These are phyloP conservation scores for Sporothrix luriei DNA, from an alignment of 2,329 filamentous ascomycete species.

Conservation along the genomic window DNA sequence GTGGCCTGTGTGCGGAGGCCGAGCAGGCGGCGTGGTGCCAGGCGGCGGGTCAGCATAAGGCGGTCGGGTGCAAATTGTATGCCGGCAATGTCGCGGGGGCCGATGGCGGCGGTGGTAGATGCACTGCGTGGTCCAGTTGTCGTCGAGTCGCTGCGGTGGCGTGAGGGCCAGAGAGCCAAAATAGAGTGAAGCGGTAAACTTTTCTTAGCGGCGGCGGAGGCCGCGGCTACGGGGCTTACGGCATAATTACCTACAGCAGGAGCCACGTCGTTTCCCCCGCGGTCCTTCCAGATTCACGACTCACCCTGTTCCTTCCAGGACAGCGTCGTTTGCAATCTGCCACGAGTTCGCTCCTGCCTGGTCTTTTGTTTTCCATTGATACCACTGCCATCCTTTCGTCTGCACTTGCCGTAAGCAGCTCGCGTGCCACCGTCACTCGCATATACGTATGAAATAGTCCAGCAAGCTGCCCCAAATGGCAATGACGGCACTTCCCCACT, in stretches of 20 bases:
- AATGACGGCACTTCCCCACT: slow-evolving; percentile 22
- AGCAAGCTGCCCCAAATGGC: background rate
- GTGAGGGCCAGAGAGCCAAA: background rate
- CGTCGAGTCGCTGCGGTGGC: background rate
- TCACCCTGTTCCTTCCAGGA: background rate
- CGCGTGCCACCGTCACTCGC: slow-evolving; percentile 14
- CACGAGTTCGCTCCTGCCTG: background rate
- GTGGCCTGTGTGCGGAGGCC: slow-evolving; percentile 50
- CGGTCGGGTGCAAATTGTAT: background rate
- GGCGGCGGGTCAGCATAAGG: slow-evolving; percentile 54
- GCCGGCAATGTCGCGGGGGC: too few relatives aligned
- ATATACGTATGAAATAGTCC: background rate
- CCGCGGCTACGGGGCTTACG: slow-evolving; percentile 6
- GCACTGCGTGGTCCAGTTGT: background rate
- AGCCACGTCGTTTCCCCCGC: background rate
- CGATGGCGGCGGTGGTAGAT: background rate
- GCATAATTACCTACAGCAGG: slow-evolving; percentile 14
- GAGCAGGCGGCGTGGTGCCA: slow-evolving; percentile 56
- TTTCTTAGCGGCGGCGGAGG: slow-evolving; percentile 23
- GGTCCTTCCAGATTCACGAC: background rate
- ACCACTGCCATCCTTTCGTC: background rate
- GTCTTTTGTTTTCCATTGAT: slow-evolving; percentile 3
- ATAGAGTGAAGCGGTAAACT: slow-evolving; percentile 18
- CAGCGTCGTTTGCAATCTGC: background rate
- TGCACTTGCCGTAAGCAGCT: slow-evolving; percentile 19